phyloP scores from a whole-genome alignment of 805 yeast species.

The Teunomyces lycoperdinae region DNA sequence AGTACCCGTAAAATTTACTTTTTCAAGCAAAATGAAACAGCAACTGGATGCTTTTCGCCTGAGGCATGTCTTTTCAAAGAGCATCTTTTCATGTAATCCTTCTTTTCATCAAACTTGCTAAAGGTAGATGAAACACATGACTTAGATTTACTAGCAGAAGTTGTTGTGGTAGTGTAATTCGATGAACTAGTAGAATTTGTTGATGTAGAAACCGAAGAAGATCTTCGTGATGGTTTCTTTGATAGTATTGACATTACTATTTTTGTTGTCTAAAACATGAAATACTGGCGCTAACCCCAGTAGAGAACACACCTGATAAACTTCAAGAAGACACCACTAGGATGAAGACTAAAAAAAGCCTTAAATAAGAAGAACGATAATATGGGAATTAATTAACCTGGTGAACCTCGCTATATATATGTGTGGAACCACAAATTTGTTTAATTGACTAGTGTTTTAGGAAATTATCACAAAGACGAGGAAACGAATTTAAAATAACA shows the following conservation, averaged over 20 bases:
- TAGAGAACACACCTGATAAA: conserved; percentile 2
- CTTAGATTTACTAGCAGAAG: background rate
- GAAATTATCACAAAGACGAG: conserved; percentile 1
- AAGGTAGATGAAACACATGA: background rate
- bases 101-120: conserved; percentile 43
- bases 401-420: background rate
- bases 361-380: background rate
- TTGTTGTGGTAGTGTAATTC: background rate
- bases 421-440: background rate
- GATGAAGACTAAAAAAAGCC: conserved; percentile 1
- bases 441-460: background rate
- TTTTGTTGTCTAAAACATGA: background rate
- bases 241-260: conserved; percentile 1
- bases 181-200: background rate
- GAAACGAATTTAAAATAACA: background rate
- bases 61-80: conserved; percentile 20
- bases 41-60: conserved; percentile 14
- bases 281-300: conserved; percentile 3
- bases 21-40: conserved; percentile 40
- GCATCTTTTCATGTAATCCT: conserved; percentile 43
- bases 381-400: background rate
- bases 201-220: conserved; percentile 2
- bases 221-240: conserved; percentile 2
- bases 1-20: conserved; percentile 12
- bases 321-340: conserved; percentile 1